A percentile compares a stretch with the other conserved stretches of the same genome.
These are phyloP conservation scores for Mycena polygramma DNA, from an alignment of 768 basidiomycete species.

Conservation along the genomic window DNA sequence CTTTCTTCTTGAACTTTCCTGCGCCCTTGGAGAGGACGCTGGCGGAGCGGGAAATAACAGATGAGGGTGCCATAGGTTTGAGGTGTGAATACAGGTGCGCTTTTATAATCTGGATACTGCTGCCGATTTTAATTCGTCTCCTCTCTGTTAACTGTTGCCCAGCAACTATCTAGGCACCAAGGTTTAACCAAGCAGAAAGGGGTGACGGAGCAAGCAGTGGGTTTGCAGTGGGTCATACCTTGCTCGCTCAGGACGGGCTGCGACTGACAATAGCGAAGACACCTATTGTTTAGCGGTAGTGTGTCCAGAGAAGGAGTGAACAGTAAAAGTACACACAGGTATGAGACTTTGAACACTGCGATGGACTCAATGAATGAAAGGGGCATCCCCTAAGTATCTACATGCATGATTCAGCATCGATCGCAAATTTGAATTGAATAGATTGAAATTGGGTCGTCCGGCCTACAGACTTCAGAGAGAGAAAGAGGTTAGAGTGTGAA, in stretches of 20 bases:
- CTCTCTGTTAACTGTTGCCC: too few relatives aligned
- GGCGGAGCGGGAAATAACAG: neutral
- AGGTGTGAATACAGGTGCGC: neutral
- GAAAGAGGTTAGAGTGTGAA: neutral
- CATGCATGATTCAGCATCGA: neutral
- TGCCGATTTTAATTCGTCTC: neutral
- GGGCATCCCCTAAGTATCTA: neutral
- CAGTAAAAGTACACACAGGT: neutral
- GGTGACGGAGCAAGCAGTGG: neutral
- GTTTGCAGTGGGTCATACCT: neutral
- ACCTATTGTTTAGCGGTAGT: neutral
- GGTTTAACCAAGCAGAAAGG: neutral
- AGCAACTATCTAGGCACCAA: neutral
- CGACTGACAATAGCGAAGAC: neutral
- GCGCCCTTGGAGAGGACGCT: neutral
- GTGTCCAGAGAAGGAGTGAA: neutral
- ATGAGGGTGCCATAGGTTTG: neutral
- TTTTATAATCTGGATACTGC: neutral
- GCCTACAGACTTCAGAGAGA: neutral
- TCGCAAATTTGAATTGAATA: neutral
- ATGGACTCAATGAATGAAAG: neutral
- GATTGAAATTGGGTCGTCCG: neutral
- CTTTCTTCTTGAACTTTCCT: conserved; percentile 1
- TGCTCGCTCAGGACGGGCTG: neutral
- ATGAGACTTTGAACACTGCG: neutral